Base-by-base conservation (phyloP, 2,329 filamentous ascomycete species). In the Verticillium klebahnii region DNA sequence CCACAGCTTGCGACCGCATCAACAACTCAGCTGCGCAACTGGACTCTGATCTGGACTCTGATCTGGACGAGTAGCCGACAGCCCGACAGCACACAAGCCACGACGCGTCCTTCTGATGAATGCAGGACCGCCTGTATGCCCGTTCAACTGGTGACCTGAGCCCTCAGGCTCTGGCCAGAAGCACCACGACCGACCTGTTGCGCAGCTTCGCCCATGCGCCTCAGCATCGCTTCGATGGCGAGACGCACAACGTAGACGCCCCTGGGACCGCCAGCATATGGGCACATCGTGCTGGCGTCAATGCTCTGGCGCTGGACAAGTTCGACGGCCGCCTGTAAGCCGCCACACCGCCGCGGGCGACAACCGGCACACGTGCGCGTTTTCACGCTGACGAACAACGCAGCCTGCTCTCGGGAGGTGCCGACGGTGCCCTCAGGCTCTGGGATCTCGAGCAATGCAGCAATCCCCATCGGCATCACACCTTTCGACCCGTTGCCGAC, bases 331-430 rank as follows among this genome's bases (percentile, higher is more conserved):
- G 87, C 71, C 87, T 91, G 88, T 89, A 76, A 73, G 81, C 65
- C 25, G 45, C 19, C 45, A 25, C 17, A 39, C 5, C 8, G 45
- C n/a, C 45, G 19, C 45, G n/a, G n/a, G 19, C 19, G 11, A 23
- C 19, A 11, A 14, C 45, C 23, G 9, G n/a, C 19, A 23, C 17
- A n/a, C 25, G 8, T n/a, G 45, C 25, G 45, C 17, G 5, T 6
- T 23, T 25, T 50, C n/a, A n/a, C 45, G 45, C 45, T 50, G 31
- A 59, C 58, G 4, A n/a, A 15, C 9, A 9, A 9, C 4, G 19
- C 68, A 90, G 91, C 67, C 82, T 97, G 65, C 76, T 97, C 2
- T 96, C 93, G 0, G 94, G 92, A 4, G 93, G 93, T 34, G 89
- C 91, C 5, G 92, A 97, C 71, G 91, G 90, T 11, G 90, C 90